A percentile compares a stretch with the other conserved stretches of the same genome.
phyloP scores from a whole-genome alignment of 1,284 basidiomycete species.

The Marasmius tenuissimus region DNA sequence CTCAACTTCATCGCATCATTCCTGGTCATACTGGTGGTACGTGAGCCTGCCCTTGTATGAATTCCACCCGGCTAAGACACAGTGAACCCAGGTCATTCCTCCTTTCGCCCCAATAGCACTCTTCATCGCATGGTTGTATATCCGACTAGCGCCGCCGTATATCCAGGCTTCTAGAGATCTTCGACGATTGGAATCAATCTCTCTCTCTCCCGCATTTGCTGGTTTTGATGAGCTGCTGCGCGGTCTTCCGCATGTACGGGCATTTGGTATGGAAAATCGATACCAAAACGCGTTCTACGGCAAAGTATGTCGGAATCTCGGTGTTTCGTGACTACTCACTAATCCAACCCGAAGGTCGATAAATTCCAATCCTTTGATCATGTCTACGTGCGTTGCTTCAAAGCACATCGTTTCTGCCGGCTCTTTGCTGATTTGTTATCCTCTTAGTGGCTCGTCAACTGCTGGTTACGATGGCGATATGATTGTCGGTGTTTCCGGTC shows the following conservation, averaged over 20 bases:
- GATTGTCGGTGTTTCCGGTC: constrained; percentile 44
- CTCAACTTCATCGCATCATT: constrained; percentile 69
- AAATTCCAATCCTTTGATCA: constrained; percentile 74
- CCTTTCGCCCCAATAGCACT: constrained; percentile 69
- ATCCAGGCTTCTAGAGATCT: constrained; percentile 71
- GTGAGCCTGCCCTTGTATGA: neutral
- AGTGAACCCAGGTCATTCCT: constrained; percentile 39
- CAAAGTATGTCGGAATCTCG: constrained; percentile 28
- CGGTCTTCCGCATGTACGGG: constrained; percentile 78
- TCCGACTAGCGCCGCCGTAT: constrained; percentile 69
- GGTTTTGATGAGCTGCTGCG: constrained; percentile 79
- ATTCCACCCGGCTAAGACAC: no score
- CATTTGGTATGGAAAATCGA: constrained; percentile 77
- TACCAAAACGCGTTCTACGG: constrained; percentile 74
- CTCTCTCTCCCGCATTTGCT: constrained; percentile 68
- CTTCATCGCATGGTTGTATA: constrained; percentile 71
- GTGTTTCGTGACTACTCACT: neutral
- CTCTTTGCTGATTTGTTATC: constrained; percentile 7
- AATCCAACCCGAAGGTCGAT: constrained; percentile 57
- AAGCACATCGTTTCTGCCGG: neutral
- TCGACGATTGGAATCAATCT: constrained; percentile 68
- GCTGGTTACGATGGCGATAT: constrained; percentile 73
- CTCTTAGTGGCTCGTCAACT: constrained; percentile 61
- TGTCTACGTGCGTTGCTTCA: constrained; percentile 52
- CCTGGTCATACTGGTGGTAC: constrained; percentile 58